Base-by-base conservation (phyloP, 768 basidiomycete genomes). In the Rubroboletus pulcherrimus region DNA sequence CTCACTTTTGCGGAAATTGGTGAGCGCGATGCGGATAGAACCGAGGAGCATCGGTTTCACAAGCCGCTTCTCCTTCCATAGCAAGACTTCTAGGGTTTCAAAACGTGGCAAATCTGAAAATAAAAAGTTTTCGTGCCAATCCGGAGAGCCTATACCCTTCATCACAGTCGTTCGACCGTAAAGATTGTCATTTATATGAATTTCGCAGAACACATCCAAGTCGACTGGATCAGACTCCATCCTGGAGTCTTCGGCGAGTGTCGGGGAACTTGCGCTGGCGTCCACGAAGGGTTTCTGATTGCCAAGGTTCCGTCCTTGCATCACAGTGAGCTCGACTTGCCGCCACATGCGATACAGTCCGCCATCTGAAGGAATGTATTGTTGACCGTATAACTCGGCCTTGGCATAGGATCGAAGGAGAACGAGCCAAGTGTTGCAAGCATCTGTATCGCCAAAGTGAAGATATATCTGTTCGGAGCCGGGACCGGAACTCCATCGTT, bases 291-390 rank as follows among this genome's bases (percentile, higher is more conserved):
- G 67, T 17, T 74, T 81, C 41, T 75, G 70, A 55, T 75, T 77
- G 46, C 88, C 87, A 33, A 94, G 75, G 63, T 86, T 85, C 39
- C 90, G 83, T 12, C 84, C 91, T 71, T 90, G 87, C 38, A 86
- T 76, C 52, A 91, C 77, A 31, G 81, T 80, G 26, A 93, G 74
- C 58, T 89, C 83, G 24, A 93, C 78, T 67, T 89, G 87, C 49
- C 93, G 80, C 88, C 89, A 93, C 82, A 93, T 88, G 52, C 92
- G 85, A 71, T 90, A 92, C 11, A 88, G 81, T 7, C 91, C 91
- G 41, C 86, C 88, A 56, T 85, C 85, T 49, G 71, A 64, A 21
- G 81, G 76, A 38, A 75, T 75, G 60, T 78, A 75, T 66, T 78
- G 73, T 60, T 77, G 76, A 34, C 87, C 90, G 65, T 91, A 90